Base-by-base conservation (phyloP, 345 rosid species). In the Populus deltoides region DNA sequence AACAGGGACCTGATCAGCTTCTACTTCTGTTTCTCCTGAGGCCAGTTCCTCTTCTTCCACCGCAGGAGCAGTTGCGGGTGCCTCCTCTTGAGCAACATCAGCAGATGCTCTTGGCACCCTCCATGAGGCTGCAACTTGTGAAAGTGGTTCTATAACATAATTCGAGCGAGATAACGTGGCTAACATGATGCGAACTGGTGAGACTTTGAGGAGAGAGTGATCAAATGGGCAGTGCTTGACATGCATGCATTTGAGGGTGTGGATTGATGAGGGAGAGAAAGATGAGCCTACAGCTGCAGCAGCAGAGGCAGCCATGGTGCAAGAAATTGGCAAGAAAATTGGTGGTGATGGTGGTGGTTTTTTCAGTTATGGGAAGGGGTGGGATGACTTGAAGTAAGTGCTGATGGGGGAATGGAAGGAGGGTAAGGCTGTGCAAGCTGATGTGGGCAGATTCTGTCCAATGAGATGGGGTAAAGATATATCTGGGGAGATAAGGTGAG, bases 61-160 rank as follows among this genome's bases (percentile, higher is more conserved):
- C 2, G 65, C 80, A 7, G 80, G 36, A 47, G 87, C 78, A 6
- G 86, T 41, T 22, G 76, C 73, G 5, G 85, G 84, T 51, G 83
- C 84, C 73, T 87, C 90, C 43, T 82, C 90, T 41, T 86, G 86
- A 57, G 86, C 86, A 22, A 89, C 81, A 43, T 86, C 83, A 41
- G 91, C 85, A 2, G 90, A 85, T 15, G 85, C 79, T 83, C 85
- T 88, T n/a, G 77, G 80, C 33, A 39, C 41, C n/a, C 86, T 84
- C 89, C 89, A 66, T 5, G 77, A 16, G 49, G 31, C 71, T 53
- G 62, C 70, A 66, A 66, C 43, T 17, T 33, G 65, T 41, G 78
- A 39, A 27, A 73, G 33, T n/a, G 68, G 53, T 61, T 79, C 78
- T 33, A 61, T 36, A 62, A 16, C 71, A 35, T 47, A 39, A 65